These are phyloP conservation scores for Zymoseptoria crescenta DNA, from an alignment of 2,329 filamentous ascomycete genomes.

Conservation along the genomic window DNA sequence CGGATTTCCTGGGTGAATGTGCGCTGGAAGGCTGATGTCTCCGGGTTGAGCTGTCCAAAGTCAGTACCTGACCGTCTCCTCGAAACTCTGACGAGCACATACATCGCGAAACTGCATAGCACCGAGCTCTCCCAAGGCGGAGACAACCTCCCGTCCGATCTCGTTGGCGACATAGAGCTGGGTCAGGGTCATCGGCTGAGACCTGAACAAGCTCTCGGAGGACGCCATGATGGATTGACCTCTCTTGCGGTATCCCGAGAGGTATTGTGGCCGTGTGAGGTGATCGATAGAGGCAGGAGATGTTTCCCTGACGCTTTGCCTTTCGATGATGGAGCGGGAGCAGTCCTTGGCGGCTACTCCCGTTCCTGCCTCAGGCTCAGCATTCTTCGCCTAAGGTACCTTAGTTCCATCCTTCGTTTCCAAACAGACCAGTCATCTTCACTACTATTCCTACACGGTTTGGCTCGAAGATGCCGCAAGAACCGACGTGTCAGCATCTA, in stretches of 20 bases:
- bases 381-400: background rate
- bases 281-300: background rate
- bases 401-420: no score
- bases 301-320: slow-evolving; percentile 1
- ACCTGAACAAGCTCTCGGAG: slow-evolving; percentile 92
- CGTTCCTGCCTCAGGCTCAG: background rate
- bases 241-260: slow-evolving; percentile 10
- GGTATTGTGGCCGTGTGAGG: slow-evolving; percentile 4
- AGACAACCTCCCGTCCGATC: slow-evolving; percentile 95
- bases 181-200: slow-evolving; percentile 99
- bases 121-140: slow-evolving; percentile 89
- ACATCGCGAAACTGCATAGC: slow-evolving; percentile 97
- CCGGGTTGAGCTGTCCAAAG: slow-evolving; percentile 68
- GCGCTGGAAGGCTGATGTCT: slow-evolving; percentile 88
- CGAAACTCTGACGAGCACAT: slow-evolving; percentile 35
- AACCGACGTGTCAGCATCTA: no score
- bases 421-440: no score
- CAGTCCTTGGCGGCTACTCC: background rate
- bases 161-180: slow-evolving; percentile 99
- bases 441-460: no score
- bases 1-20: slow-evolving; percentile 98
- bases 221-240: slow-evolving; percentile 45
- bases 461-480: no score
- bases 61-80: slow-evolving; percentile 15
- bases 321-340: background rate